Conservation (phyloP, 305 asterid species). For the Petunia hybrid region DNA sequence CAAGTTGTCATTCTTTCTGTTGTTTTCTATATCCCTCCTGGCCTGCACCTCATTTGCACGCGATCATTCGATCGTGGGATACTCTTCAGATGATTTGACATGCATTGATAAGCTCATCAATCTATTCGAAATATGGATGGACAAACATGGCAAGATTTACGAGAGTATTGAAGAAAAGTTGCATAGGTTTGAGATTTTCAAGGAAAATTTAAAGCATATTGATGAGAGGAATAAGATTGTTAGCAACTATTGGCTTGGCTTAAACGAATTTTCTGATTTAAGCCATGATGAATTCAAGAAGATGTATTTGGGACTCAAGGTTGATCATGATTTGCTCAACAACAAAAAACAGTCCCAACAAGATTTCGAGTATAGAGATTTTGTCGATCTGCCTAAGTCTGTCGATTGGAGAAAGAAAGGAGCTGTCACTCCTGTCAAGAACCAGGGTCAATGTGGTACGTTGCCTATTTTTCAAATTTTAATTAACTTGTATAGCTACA, state of each 20-base stretch:
- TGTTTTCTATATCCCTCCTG: conserved; percentile 43
- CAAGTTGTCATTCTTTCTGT: conserved; percentile 50
- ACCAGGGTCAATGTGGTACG: conserved; percentile 77
- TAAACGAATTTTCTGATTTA: conserved; percentile 75
- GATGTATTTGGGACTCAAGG: conserved; percentile 66
- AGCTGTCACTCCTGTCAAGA: conserved; percentile 71
- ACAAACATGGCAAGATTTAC: conserved; percentile 63
- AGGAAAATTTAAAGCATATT: conserved; percentile 69
- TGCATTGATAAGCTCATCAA: conserved; percentile 68
- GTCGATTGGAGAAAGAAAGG: conserved; percentile 81
- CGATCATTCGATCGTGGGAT: conserved; percentile 71
- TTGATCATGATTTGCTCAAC: conserved; percentile 40
- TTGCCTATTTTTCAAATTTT: background rate
- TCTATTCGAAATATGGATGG: conserved; percentile 72
- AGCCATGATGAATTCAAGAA: conserved; percentile 74
- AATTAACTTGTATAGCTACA: too few relatives aligned
- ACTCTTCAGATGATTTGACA: conserved; percentile 63
- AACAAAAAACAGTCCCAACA: conserved; percentile 42
- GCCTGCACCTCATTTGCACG: conserved; percentile 40
- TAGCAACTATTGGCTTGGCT: conserved; percentile 71
- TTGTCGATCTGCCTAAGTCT: conserved; percentile 58
- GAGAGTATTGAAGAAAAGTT: conserved; percentile 64
- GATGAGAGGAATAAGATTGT: conserved; percentile 67
- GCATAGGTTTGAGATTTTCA: conserved; percentile 75
- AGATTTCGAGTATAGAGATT: conserved; percentile 55